Evolutionary conservation across 1,284 basidiomycete genomes (phyloP).

Genomic region (Irpex lacteus): DNA sequence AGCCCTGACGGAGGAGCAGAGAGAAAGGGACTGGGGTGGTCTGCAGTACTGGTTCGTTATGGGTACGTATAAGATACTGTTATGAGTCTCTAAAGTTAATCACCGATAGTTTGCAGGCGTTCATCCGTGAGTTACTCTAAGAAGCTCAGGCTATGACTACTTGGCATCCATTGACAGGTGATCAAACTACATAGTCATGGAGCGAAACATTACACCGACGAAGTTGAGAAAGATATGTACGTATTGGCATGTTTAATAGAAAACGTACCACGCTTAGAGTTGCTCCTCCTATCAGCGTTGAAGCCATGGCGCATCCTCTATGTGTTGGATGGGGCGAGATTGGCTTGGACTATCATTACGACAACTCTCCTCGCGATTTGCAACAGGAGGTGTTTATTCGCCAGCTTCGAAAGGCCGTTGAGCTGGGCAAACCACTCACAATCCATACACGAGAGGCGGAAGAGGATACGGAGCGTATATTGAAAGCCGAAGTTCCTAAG

Average conservation of each 20-base stretch:
- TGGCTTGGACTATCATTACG: slow-evolving; percentile 82
- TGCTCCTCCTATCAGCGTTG: slow-evolving; percentile 41
- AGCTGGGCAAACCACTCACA: slow-evolving; percentile 68
- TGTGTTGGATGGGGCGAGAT: slow-evolving; percentile 87
- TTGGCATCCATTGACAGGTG: background rate
- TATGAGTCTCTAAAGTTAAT: background rate
- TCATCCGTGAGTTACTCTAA: slow-evolving; percentile 55
- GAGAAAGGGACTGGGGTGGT: slow-evolving; percentile 54
- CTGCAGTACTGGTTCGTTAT: slow-evolving; percentile 76
- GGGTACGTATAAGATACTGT: slow-evolving; percentile 42
- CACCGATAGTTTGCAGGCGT: slow-evolving; percentile 43
- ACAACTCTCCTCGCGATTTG: slow-evolving; percentile 64
- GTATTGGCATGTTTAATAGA: slow-evolving; percentile 23
- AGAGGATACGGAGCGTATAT: slow-evolving; percentile 71
- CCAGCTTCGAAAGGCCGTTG: slow-evolving; percentile 66
- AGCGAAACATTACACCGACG: slow-evolving; percentile 64
- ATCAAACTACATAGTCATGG: slow-evolving; percentile 51
- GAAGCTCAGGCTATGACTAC: too few species aligned
- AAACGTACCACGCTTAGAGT: background rate
- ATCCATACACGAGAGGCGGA: slow-evolving; percentile 83
- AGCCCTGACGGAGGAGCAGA: slow-evolving; percentile 49
- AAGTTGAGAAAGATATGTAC: slow-evolving; percentile 66
- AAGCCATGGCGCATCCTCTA: slow-evolving; percentile 74
- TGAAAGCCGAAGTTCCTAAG: slow-evolving; percentile 69
- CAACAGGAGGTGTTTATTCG: slow-evolving; percentile 65